Evolutionary conservation across 129 eudicot genomes (phyloP), one percentile per base, ranked within the genome.

Genomic region (Cynara cardunculus): DNA sequence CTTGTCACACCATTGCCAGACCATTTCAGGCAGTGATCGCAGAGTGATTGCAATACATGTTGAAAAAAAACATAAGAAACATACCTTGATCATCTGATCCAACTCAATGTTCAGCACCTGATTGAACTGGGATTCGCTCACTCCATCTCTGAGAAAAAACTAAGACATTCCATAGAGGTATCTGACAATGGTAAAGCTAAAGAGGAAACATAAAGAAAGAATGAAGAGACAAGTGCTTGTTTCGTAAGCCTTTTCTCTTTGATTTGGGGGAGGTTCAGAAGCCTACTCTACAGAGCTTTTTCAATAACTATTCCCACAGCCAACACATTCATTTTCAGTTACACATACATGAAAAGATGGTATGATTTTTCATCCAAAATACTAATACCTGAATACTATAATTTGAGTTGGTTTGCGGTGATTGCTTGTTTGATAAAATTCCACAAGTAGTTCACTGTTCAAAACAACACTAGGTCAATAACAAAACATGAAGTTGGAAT

Each of bases 21-120:
- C 67, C 64, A 26, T 78, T 41, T 25, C 27, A 67, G 67, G 49
- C 65, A 78, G 28, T 18, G 81, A 44, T 26, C 10, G 1, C 14
- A 19, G 19, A 46, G n/a, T 46, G 18, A 46, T 46, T 46, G 59
- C 59, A 46, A 46, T 46, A 65, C 44, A 13, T 73, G 16, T 35
- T 62, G 32, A 18, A 25, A 53, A 76, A 25, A 25, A 72, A 35
- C 16, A 61, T 19, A 65, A 69, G 26, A 35, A 72, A 77, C 70
- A 44, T 75, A 95, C 99, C 97, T 95, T 87, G 61, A 92, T 92
- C 90, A 95, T 92, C 83, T 95, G 99, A 84, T 89, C 94, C 81
- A 95, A 79, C 85, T 95, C 99, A 75, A 76, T 81, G 85, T 95
- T 86, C 72, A 95, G 76, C 68, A 95, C 97, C 85, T 95, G 97